Evolutionary conservation across 179 eudicot genomes (phyloP).

Genomic region (Vitellaria paradoxa): DNA sequence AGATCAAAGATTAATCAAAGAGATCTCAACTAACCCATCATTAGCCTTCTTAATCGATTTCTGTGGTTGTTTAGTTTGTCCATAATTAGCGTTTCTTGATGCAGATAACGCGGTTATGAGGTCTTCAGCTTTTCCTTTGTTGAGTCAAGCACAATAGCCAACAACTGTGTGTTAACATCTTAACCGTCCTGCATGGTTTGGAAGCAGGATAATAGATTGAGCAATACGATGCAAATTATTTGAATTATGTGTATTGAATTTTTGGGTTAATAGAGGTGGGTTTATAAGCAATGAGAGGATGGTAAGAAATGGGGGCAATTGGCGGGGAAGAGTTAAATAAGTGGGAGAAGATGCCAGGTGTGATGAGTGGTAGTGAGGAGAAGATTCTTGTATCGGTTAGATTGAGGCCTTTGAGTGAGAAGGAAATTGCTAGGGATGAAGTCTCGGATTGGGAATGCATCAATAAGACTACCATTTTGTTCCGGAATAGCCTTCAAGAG

Average conservation of each 20-base stretch:
- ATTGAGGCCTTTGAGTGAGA: constrained; percentile 89
- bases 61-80: constrained; percentile 14
- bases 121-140: constrained; percentile 24
- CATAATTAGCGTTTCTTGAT: constrained; percentile 32
- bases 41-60: constrained; percentile 23
- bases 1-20: constrained; percentile 41
- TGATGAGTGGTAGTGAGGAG: constrained; percentile 51
- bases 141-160: constrained; percentile 15
- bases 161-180: constrained; percentile 21
- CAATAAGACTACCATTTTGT: constrained; percentile 74
- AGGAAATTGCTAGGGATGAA: constrained; percentile 68
- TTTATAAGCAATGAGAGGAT: constrained; percentile 8
- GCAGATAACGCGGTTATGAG: constrained; percentile 37
- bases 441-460: constrained; percentile 99
- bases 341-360: constrained; percentile 49
- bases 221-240: constrained; percentile 11
- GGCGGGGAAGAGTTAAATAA: constrained; percentile 56
- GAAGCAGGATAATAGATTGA: constrained; percentile 26
- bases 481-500: constrained; percentile 89
- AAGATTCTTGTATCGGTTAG: constrained; percentile 89
- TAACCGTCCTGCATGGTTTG: constrained; percentile 29
- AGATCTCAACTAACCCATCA: constrained; percentile 52
- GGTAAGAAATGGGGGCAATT: constrained; percentile 59
- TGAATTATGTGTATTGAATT: constrained; percentile 20
- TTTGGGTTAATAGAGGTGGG: constrained; percentile 21